These are phyloP conservation scores for Albatrellus ellisii DNA, from an alignment of 768 basidiomycete genomes.

Conservation along the genomic window DNA sequence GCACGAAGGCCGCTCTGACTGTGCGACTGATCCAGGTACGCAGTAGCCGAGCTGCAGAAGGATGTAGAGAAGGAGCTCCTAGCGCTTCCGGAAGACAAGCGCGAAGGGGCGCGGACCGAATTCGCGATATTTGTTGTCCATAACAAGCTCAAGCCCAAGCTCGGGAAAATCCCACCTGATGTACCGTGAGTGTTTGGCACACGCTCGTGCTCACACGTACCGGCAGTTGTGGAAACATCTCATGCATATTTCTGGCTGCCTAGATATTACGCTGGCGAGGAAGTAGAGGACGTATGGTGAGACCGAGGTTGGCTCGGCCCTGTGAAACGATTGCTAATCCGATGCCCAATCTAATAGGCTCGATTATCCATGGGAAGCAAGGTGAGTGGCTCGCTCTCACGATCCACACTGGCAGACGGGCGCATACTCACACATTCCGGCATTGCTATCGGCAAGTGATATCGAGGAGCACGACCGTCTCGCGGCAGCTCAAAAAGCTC, in stretches of 20 bases:
- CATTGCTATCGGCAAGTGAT: conserved; percentile 29
- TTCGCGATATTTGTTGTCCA: conserved; percentile 93
- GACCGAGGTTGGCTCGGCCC: conserved; percentile 17
- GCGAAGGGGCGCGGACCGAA: conserved; percentile 55
- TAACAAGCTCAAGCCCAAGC: conserved; percentile 85
- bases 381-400: conserved; percentile 28
- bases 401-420: conserved; percentile 2
- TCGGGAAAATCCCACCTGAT: conserved; percentile 56
- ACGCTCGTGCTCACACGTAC: conserved; percentile 4
- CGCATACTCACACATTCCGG: conserved; percentile 9
- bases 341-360: conserved; percentile 34
- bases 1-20: too few relatives aligned
- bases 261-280: conserved; percentile 72
- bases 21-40: conserved; percentile 45
- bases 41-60: conserved; percentile 76
- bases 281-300: conserved; percentile 62
- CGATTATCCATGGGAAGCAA: conserved; percentile 77
- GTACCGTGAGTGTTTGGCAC: conserved; percentile 35
- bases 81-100: conserved; percentile 55
- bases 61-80: conserved; percentile 71
- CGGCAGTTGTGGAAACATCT: conserved; percentile 7
- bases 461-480: conserved; percentile 67
- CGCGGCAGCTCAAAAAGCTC: conserved; percentile 23
- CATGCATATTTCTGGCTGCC: conserved; percentile 10
- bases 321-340: conserved; percentile 1